Base-by-base conservation (phyloP, 179 eudicot species). In the Spinacia oleracea region DNA sequence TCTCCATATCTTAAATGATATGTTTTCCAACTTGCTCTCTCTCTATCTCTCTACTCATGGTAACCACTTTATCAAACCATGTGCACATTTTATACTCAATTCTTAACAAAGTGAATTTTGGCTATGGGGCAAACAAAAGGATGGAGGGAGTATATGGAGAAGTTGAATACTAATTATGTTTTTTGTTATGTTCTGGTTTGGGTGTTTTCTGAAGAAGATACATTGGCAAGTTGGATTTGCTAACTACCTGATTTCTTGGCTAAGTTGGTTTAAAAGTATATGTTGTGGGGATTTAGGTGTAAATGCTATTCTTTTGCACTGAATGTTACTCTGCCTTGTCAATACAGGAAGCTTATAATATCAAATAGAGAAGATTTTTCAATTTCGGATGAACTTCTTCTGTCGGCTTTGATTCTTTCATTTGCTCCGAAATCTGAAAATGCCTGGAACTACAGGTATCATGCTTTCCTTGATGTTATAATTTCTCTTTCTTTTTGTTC, bases 371-470 rank as follows among this genome's bases (percentile, higher is more conserved):
- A 81, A 62, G 72, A 79, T 6, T 53, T 77, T 56, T 76, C 81
- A n/a, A 65, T 77, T 46, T 78, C 83, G 66, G 90, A 89, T 77
- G 98, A 94, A 79, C 91, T 94, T 64, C 77, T 12, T 21, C 40
- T 93, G 20, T 89, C 97, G 45, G 42, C 84, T 59, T 59, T 94
- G 84, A 89, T 93, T 80, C 94, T 94, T 58, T 93, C 98, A n/a
- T 84, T 86, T 85, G 87, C 94, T 35, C 98, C 97, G 58, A 94
- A 94, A 83, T 92, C 94, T 81, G 97, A 94, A 73, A 80, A 82
- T 75, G 89, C 98, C 29, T 93, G 98, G 98, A 93, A 88, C 89
- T 92, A 94, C 77, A 89, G 98, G 98, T 92, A 82, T 63, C 16
- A 43, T 65, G 58, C 55, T 34, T 45, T 81, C 25, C 23, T 27